phyloP scores from a whole-genome alignment of 1,139 yeast species.

The Meyerozyma carpophila region DNA sequence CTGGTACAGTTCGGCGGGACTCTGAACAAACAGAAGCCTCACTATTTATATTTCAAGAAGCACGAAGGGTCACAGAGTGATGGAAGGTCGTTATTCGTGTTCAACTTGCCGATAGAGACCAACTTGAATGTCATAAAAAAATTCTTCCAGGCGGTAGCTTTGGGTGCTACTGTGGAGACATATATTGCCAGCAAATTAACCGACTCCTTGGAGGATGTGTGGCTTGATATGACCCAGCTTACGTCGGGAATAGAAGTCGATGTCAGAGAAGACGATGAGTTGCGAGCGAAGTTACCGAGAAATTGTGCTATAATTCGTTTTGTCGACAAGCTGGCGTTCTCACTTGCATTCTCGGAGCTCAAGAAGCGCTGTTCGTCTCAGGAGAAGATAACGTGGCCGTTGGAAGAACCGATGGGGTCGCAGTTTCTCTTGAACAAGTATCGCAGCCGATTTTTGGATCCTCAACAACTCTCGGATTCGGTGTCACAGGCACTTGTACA shows the following conservation, averaged over 20 bases:
- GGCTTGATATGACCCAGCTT: slow-evolving; percentile 53
- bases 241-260: slow-evolving; percentile 53
- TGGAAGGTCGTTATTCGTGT: slow-evolving; percentile 56
- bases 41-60: slow-evolving; percentile 58
- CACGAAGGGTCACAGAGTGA: slow-evolving; percentile 39
- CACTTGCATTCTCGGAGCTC: slow-evolving; percentile 58
- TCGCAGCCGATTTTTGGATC: slow-evolving; percentile 35
- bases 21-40: slow-evolving; percentile 24
- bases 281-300: slow-evolving; percentile 51
- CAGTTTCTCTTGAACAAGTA: slow-evolving; percentile 23
- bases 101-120: slow-evolving; percentile 69
- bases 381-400: slow-evolving; percentile 27
- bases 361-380: slow-evolving; percentile 35
- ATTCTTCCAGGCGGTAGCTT: slow-evolving; percentile 55
- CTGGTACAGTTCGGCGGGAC: slow-evolving; percentile 37
- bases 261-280: slow-evolving; percentile 16
- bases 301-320: slow-evolving; percentile 71
- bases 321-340: slow-evolving; percentile 69
- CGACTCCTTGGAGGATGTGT: slow-evolving; percentile 43
- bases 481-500: slow-evolving; percentile 59
- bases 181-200: slow-evolving; percentile 33
- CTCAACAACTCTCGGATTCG: slow-evolving; percentile 38
- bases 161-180: slow-evolving; percentile 55
- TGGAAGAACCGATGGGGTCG: slow-evolving; percentile 20
- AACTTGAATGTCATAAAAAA: slow-evolving; percentile 47